Evolutionary conservation across 805 yeast species (phyloP).

Genomic region (Teunomyces atbi): DNA sequence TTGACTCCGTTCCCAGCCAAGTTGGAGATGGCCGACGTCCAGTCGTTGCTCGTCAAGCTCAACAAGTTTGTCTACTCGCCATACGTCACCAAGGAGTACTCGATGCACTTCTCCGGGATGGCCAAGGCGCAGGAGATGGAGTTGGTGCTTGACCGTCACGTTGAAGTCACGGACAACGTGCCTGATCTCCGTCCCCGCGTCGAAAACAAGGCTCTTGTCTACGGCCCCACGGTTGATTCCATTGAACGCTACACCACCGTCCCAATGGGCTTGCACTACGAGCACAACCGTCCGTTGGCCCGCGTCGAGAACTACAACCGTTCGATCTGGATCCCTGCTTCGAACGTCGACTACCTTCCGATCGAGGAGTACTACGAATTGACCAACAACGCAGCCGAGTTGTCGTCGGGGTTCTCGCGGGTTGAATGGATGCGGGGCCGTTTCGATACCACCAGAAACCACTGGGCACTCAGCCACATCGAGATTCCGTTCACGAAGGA

Average conservation of each 20-base stretch:
- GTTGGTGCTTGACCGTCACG: conserved; percentile 20
- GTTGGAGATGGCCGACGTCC: conserved; percentile 58
- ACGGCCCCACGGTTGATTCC: conserved; percentile 50
- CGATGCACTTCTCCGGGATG: conserved; percentile 45
- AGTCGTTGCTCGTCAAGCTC: conserved; percentile 54
- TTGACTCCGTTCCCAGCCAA: conserved; percentile 63
- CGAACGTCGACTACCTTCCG: conserved; percentile 64
- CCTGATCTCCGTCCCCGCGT: conserved; percentile 37
- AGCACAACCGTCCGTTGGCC: conserved; percentile 63
- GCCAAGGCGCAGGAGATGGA: conserved; percentile 47
- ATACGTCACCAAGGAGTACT: conserved; percentile 54
- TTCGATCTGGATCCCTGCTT: conserved; percentile 85
- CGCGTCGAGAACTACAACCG: conserved; percentile 61
- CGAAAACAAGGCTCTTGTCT: conserved; percentile 42
- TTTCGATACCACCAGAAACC: conserved; percentile 44
- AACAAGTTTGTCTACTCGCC: conserved; percentile 58
- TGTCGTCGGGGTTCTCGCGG: conserved; percentile 74
- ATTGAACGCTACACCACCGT: conserved; percentile 46
- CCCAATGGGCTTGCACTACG: conserved; percentile 59
- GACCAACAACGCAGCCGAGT: conserved; percentile 69
- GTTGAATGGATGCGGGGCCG: conserved; percentile 68
- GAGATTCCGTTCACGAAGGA: conserved; percentile 52
- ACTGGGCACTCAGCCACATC: conserved; percentile 60
- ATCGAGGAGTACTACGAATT: conserved; percentile 86
- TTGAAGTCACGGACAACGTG: conserved; percentile 15